phyloP scores from a whole-genome alignment of 805 yeast genomes.

The Lipomyces lipofer region DNA sequence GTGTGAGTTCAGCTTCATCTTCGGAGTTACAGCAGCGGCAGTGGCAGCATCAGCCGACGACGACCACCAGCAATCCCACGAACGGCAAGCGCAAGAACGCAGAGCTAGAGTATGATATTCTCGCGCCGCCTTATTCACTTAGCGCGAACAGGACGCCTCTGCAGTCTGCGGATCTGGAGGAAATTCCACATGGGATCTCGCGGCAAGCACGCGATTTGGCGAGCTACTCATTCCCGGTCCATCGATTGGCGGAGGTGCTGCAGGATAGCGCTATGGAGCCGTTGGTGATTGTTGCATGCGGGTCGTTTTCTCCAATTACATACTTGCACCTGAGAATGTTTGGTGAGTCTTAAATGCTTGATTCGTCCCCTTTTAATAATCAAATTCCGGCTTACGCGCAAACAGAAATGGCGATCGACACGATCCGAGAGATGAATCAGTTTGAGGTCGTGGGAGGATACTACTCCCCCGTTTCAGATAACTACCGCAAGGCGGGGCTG shows the following conservation, averaged over 20 bases:
- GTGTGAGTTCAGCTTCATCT: not conserved
- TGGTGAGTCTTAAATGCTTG: slow-evolving; percentile 40
- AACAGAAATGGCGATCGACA: slow-evolving; percentile 85
- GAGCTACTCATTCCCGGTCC: slow-evolving; percentile 81
- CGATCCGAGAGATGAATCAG: slow-evolving; percentile 84
- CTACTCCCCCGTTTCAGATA: slow-evolving; percentile 83
- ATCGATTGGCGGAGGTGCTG: slow-evolving; percentile 42
- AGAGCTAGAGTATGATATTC: slow-evolving; percentile 9
- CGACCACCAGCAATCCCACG: not conserved
- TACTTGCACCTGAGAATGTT: slow-evolving; percentile 95
- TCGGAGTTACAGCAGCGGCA: not conserved
- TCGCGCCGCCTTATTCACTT: slow-evolving; percentile 27
- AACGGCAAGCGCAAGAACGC: slow-evolving; percentile 22
- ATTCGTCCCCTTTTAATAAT: not conserved
- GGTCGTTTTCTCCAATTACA: slow-evolving; percentile 94
- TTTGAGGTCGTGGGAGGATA: slow-evolving; percentile 97
- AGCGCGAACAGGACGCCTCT: slow-evolving; percentile 30
- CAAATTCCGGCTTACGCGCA: not conserved
- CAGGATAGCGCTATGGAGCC: slow-evolving; percentile 64
- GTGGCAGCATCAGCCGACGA: not conserved
- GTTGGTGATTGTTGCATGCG: slow-evolving; percentile 93
- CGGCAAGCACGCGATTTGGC: slow-evolving; percentile 77
- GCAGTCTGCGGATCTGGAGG: slow-evolving; percentile 92
- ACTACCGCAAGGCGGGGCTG: slow-evolving; percentile 88
- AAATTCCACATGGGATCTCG: slow-evolving; percentile 90